These are phyloP conservation scores for Thinopyrum elongatum DNA, from an alignment of 176 grass and related monocot species.

Conservation along the genomic window DNA sequence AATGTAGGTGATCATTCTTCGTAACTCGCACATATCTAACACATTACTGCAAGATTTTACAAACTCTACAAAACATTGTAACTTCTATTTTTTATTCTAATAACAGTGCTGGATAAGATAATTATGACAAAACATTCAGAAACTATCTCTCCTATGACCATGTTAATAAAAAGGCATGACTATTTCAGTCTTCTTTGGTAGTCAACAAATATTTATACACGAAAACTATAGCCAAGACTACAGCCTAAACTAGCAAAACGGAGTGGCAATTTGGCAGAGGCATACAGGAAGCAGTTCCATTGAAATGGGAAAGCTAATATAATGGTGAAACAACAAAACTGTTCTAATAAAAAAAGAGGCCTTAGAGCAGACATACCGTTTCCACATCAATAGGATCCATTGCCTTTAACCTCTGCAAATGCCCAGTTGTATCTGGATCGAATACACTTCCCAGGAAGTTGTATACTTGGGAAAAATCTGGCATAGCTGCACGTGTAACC, in stretches of 20 bases:
- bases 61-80: not conserved
- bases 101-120: not conserved
- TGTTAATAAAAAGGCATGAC: not conserved
- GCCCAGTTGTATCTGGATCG: slow-evolving; percentile 78
- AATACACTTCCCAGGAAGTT: slow-evolving; percentile 90
- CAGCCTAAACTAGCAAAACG: not conserved
- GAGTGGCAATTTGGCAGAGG: not conserved
- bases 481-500: slow-evolving; percentile 55
- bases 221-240: not conserved
- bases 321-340: not conserved
- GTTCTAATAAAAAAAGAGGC: not conserved
- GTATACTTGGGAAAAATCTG: slow-evolving; percentile 94
- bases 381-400: slow-evolving; percentile 95
- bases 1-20: not conserved
- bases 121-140: not conserved
- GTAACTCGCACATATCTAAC: not conserved
- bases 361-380: slow-evolving; percentile 52
- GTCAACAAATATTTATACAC: not conserved
- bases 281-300: not conserved
- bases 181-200: not conserved
- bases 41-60: not conserved
- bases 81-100: not conserved
- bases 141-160: not conserved
- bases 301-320: not conserved
- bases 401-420: slow-evolving; percentile 79